Conservation (phyloP, 192 early-diverging fungal genomes). For the Umbelopsis ramanniana region DNA sequence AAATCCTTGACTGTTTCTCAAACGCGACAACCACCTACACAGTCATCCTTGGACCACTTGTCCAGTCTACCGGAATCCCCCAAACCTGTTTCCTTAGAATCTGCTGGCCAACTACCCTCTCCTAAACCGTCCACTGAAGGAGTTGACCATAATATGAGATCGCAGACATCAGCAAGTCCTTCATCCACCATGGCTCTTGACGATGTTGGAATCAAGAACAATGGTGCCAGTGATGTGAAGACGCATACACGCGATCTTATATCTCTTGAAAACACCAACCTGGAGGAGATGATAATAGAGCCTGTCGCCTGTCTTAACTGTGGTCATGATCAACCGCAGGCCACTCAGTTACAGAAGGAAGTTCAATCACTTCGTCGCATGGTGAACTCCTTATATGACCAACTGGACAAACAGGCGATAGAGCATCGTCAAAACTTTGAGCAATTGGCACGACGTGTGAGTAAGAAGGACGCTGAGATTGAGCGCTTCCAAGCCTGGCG, state of each 20-base stretch:
- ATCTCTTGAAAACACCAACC: background rate
- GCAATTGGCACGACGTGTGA: background rate
- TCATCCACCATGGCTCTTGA: background rate
- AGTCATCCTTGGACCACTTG: background rate
- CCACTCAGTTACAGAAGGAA: background rate
- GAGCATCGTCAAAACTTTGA: conserved; percentile 3
- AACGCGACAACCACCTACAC: background rate
- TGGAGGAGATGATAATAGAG: background rate
- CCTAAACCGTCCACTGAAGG: background rate
- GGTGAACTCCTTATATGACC: conserved; percentile 6
- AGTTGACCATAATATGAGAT: background rate
- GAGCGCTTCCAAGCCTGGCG: conserved; percentile 6
- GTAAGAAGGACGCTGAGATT: conserved; percentile 5
- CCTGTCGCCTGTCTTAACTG: background rate
- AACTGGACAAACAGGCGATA: background rate
- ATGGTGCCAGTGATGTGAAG: background rate
- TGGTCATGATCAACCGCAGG: conserved; percentile 6
- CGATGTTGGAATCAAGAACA: background rate
- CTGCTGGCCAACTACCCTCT: background rate
- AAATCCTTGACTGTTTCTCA: background rate
- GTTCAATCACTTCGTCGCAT: conserved; percentile 9
- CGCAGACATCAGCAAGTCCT: background rate
- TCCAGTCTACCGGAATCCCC: background rate
- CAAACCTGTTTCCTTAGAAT: background rate
- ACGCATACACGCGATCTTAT: background rate